Evolutionary conservation across 257 asterid species (phyloP).

Genomic region (Solanum chilense): DNA sequence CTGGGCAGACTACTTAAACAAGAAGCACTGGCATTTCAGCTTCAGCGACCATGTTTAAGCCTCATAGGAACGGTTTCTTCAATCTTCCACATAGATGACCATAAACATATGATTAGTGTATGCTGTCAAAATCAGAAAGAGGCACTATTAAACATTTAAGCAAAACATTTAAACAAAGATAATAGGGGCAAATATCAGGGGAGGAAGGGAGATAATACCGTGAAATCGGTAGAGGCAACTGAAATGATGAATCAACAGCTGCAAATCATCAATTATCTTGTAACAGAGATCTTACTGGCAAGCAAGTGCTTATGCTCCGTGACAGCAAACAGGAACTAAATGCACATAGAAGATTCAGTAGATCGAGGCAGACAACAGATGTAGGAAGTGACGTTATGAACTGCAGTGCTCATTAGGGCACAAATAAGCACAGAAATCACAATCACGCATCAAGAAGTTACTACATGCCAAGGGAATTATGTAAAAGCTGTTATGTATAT

Average conservation of each 20-base stretch:
- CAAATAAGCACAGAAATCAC: not conserved
- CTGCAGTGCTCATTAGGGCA: not conserved
- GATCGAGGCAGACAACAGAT: not conserved
- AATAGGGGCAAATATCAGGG: not conserved
- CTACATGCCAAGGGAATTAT: not conserved
- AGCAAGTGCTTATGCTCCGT: not conserved
- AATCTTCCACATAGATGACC: not conserved
- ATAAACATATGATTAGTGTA: not conserved
- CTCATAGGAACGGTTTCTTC: not conserved
- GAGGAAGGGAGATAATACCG: not conserved
- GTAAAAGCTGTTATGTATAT: not conserved
- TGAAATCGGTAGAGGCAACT: not conserved
- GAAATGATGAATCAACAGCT: not conserved
- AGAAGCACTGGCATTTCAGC: not conserved
- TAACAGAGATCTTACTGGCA: not conserved
- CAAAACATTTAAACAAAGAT: no score
- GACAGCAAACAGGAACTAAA: not conserved
- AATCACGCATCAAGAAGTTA: not conserved
- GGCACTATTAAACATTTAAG: no score
- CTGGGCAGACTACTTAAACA: not conserved
- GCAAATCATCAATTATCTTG: not conserved
- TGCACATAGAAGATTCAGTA: not conserved
- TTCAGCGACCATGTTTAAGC: not conserved
- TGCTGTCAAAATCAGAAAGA: not conserved
- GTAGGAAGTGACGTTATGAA: not conserved